These are phyloP conservation scores for Sclerotiophoma versabilis DNA, from an alignment of 2,329 filamentous ascomycete species.

Conservation along the genomic window DNA sequence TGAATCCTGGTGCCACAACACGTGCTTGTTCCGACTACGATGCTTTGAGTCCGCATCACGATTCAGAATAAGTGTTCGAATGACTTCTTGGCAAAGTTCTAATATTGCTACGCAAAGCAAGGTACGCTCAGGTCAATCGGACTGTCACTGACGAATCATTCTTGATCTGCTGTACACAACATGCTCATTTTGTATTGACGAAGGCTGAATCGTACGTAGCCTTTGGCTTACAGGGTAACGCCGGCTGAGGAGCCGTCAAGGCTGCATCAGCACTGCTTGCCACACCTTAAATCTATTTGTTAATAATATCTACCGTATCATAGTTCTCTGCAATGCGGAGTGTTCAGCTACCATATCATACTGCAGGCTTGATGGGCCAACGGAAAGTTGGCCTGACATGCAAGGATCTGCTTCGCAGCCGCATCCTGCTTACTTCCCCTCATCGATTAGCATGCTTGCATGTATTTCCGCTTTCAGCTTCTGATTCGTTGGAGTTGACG, in stretches of 20 bases:
- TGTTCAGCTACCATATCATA: not conserved
- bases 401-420: not conserved
- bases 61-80: not conserved
- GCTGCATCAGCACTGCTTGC: not conserved
- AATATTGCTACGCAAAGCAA: too few relatives aligned
- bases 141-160: not conserved
- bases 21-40: not conserved
- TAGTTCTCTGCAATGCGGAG: too few relatives aligned
- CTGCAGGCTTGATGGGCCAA: not conserved
- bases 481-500: not conserved
- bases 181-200: not conserved
- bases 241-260: slow-evolving; percentile 6
- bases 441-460: not conserved
- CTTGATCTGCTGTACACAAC: not conserved
- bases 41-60: not conserved
- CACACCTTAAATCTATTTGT: not conserved
- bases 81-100: not conserved
- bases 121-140: too few relatives aligned
- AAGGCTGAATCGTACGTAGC: not conserved
- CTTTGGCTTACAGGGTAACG: not conserved
- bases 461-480: not conserved
- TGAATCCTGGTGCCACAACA: not conserved
- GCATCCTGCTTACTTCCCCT: not conserved
- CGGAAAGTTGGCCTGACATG: not conserved
- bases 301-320: not conserved